A percentile compares a stretch with the other conserved stretches of the same genome.
phyloP scores from a whole-genome alignment of 345 rosid genomes.

The Melastoma malabathricum region DNA sequence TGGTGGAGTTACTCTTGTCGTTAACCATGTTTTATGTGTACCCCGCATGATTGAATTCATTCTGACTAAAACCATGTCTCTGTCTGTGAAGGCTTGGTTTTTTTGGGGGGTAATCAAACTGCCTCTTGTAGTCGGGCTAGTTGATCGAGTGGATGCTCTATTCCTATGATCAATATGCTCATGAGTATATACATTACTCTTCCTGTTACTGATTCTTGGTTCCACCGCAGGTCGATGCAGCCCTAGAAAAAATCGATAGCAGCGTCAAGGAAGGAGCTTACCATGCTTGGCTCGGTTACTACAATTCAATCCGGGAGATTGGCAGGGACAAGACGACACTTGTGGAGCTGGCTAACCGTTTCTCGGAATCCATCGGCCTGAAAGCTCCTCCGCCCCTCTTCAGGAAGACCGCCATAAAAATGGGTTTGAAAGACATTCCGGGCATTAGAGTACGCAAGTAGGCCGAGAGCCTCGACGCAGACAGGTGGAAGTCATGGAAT shows the following conservation, averaged over 20 bases:
- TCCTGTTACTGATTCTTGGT: constrained; percentile 1
- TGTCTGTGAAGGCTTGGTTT: neutral
- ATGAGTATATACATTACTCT: neutral
- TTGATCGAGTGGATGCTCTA: too few species aligned
- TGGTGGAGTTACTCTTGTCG: too few species aligned
- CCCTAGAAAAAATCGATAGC: constrained; percentile 58
- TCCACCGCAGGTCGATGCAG: constrained; percentile 43
- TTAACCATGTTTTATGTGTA: neutral
- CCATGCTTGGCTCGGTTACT: constrained; percentile 94
- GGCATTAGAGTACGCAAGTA: constrained; percentile 52
- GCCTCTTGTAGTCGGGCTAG: neutral
- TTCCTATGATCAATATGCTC: too few species aligned
- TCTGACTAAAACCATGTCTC: too few species aligned
- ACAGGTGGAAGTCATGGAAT: too few species aligned
- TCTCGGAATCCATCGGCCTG: constrained; percentile 69
- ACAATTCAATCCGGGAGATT: constrained; percentile 69
- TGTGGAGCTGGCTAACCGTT: constrained; percentile 65
- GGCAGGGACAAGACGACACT: constrained; percentile 83
- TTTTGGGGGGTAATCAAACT: neutral
- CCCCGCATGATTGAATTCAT: too few species aligned
- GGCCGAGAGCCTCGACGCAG: neutral
- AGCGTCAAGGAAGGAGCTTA: constrained; percentile 88
- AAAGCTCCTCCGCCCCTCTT: constrained; percentile 63
- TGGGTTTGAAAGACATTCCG: constrained; percentile 83
- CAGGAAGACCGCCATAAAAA: constrained; percentile 77